phyloP scores from a whole-genome alignment of 2,329 filamentous ascomycete species.

The Paecilomyces variotii region DNA sequence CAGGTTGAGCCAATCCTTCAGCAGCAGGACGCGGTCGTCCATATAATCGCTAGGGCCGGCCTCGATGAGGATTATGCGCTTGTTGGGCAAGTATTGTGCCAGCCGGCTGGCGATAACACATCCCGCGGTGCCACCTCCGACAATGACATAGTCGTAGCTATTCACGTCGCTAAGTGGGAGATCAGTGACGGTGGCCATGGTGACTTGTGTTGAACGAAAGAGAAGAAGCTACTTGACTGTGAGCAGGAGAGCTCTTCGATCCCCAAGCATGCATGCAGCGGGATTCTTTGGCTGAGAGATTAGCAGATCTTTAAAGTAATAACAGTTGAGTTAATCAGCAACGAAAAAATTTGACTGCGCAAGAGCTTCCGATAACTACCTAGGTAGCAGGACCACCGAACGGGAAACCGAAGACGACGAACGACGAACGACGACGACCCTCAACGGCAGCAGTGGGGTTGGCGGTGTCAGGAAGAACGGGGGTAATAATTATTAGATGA shows the following conservation, averaged over 20 bases:
- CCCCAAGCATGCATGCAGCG: background rate
- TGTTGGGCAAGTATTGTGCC: constrained; percentile 74
- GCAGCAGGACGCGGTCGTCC: constrained; percentile 75
- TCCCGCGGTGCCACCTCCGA: constrained; percentile 78
- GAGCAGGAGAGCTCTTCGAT: background rate
- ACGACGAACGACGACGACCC: background rate
- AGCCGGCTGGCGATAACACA: constrained; percentile 76
- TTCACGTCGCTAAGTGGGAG: constrained; percentile 57
- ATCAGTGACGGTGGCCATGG: constrained; percentile 57
- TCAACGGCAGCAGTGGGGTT: background rate
- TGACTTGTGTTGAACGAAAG: constrained; percentile 15
- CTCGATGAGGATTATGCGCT: constrained; percentile 75
- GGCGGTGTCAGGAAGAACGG: background rate
- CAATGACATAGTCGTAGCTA: constrained; percentile 75
- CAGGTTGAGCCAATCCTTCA: constrained; percentile 79
- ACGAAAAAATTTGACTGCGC: background rate
- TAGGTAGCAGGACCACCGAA: background rate
- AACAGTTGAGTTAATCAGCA: background rate
- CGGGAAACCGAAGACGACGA: background rate
- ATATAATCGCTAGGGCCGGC: constrained; percentile 83
- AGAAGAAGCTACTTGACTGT: constrained; percentile 1
- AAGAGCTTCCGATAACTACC: background rate
- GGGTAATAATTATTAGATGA: background rate
- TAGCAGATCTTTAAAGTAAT: background rate
- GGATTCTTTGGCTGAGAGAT: background rate